These are phyloP conservation scores for Backusella macrospora DNA, from an alignment of 192 early-diverging fungal species.

Conservation along the genomic window DNA sequence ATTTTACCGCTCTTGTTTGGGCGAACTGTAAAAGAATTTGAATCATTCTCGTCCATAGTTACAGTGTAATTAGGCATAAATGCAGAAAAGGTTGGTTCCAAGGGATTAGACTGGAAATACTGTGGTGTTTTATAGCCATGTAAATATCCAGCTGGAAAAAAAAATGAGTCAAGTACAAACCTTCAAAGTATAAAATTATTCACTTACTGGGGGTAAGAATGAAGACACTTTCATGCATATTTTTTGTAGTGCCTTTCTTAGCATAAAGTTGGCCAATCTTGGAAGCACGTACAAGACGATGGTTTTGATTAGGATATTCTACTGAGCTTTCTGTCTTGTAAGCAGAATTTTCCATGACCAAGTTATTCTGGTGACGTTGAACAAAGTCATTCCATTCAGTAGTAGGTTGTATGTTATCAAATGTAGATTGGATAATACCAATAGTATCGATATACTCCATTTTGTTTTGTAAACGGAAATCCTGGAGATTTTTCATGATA, in stretches of 20 bases:
- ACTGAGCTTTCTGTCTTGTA: conserved; percentile 37
- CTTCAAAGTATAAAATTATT: not conserved
- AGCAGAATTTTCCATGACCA: conserved; percentile 44
- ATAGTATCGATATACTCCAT: conserved; percentile 29
- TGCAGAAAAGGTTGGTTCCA: conserved; percentile 3
- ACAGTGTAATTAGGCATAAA: conserved; percentile 28
- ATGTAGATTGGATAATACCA: conserved; percentile 15
- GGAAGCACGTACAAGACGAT: conserved; percentile 33
- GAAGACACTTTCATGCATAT: conserved; percentile 46
- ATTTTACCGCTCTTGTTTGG: not conserved
- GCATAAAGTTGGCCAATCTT: conserved; percentile 42
- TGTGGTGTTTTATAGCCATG: conserved; percentile 30
- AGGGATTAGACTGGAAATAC: conserved; percentile 17
- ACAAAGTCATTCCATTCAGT: conserved; percentile 49
- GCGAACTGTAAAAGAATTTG: conserved; percentile 5
- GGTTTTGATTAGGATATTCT: conserved; percentile 43
- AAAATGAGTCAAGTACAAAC: not conserved
- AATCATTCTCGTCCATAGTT: not conserved
- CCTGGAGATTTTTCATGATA: conserved; percentile 27
- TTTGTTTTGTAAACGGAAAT: conserved; percentile 25
- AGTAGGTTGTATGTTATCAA: conserved; percentile 42
- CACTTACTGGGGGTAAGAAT: conserved; percentile 48
- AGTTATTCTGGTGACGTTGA: conserved; percentile 36
- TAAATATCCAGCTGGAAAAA: conserved; percentile 21
- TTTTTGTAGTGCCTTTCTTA: conserved; percentile 40